A percentile compares a stretch with the other conserved stretches of the same genome.
phyloP scores from a whole-genome alignment of 2,329 filamentous ascomycete species.

The Paracorniculantispora psalliotae region DNA sequence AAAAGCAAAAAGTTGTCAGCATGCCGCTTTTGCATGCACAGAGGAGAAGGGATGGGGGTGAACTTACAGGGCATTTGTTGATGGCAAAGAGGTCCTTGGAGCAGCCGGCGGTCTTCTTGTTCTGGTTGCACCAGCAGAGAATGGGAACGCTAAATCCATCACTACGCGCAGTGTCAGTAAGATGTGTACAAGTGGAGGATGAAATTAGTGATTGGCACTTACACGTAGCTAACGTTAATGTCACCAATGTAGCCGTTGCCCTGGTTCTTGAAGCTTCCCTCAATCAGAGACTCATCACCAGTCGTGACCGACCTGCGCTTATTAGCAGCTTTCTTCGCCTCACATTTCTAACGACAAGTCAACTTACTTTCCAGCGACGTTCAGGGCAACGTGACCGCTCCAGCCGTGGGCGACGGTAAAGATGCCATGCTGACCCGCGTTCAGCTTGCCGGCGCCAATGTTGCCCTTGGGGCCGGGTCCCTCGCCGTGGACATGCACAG shows the following conservation, averaged over 20 bases:
- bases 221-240: slow-evolving; percentile 17
- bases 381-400: slow-evolving; percentile 14
- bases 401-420: slow-evolving; percentile 8
- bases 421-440: background rate
- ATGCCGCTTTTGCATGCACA: no score
- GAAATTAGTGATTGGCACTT: no score
- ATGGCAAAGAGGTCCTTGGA: slow-evolving; percentile 11
- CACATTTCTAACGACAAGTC: no score
- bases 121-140: slow-evolving; percentile 16
- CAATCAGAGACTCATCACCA: slow-evolving; percentile 15
- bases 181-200: background rate
- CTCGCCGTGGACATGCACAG: background rate
- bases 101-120: slow-evolving; percentile 11
- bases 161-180: background rate
- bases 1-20: background rate
- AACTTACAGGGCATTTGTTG: slow-evolving; percentile 10
- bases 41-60: background rate
- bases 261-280: slow-evolving; percentile 14
- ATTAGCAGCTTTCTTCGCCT: background rate
- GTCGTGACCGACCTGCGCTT: slow-evolving; percentile 18
- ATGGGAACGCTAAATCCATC: slow-evolving; percentile 13
- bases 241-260: slow-evolving; percentile 5
- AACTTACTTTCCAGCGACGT: slow-evolving; percentile 5
- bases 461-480: background rate
- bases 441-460: background rate